Evolutionary conservation across 2,329 filamentous ascomycete species (phyloP), one percentile per base, ranked within the genome.

Genomic region (Aspergillus neotritici): DNA sequence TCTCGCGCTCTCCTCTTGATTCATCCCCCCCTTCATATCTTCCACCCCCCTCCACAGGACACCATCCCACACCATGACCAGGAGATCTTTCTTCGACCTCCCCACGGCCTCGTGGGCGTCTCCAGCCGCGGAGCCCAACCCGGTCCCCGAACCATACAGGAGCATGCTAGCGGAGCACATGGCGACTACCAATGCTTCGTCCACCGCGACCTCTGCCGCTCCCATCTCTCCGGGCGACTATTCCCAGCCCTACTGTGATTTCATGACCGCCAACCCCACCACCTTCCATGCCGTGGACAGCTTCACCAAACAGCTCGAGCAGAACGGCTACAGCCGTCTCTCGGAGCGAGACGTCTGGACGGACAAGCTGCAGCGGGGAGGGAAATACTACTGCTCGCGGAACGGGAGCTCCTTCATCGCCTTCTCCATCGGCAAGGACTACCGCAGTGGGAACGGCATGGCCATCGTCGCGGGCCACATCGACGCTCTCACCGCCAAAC

Each of bases 381-480:
- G 89, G 40, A 94, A 93, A 68, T 97, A 96, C 76, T 96, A 83
- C 64, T 78, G 84, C 17, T 84, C 84, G 15, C 84, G 91, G 47
- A 97, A 97, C 60, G 87, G 86, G 40, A 90, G 83, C 64, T 84
- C 87, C 32, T 67, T 94, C 51, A 87, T 95, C 56, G 86, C 89
- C 6, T 97, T 96, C 67, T 79, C 80, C 4, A 78, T 96, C 43
- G 91, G 91, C 44, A 80, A 79, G 40, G 77, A 83, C 3, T 96
- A 95, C 65, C 76, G 85, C 67, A 78, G 84, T 40, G 91, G 91
- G 7, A 90, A 94, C 58, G 91, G 91, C 37, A 78, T 91, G 38
- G 88, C 84, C 43, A 90, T 96, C 67, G 76, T 97, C 35, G 93
- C 86, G 3, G 90, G 90, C 6, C 93, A 97, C 66, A 85, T 97